These are phyloP conservation scores for Leucosporidium yakuticum DNA, from an alignment of 768 basidiomycete genomes.

Conservation along the genomic window DNA sequence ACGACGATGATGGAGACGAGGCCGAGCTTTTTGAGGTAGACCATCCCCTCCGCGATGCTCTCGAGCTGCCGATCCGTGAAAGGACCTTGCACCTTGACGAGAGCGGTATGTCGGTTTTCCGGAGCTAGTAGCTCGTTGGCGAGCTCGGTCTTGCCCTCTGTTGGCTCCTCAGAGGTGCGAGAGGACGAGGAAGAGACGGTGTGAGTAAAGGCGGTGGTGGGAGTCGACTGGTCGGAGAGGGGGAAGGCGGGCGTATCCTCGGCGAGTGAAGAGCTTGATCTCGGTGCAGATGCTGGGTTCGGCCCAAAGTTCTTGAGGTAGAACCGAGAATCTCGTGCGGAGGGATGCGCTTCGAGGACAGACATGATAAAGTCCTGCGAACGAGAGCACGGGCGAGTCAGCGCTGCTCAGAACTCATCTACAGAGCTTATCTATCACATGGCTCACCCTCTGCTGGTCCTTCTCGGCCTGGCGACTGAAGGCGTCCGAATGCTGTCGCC, in stretches of 20 bases:
- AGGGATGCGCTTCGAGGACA: slow-evolving; percentile 86
- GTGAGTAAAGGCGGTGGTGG: slow-evolving; percentile 36
- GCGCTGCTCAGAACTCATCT: neutral
- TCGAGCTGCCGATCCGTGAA: slow-evolving; percentile 89
- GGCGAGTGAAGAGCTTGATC: slow-evolving; percentile 9
- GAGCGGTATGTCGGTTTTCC: slow-evolving; percentile 73
- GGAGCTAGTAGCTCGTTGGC: slow-evolving; percentile 50
- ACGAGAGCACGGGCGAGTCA: too few relatives aligned
- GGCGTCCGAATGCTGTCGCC: neutral
- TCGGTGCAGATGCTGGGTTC: slow-evolving; percentile 48
- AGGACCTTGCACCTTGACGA: slow-evolving; percentile 95
- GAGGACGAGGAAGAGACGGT: slow-evolving; percentile 53
- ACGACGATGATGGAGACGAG: slow-evolving; percentile 92
- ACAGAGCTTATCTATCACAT: too few relatives aligned
- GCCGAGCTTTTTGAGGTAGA: slow-evolving; percentile 91
- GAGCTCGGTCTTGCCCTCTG: slow-evolving; percentile 10
- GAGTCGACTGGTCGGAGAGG: slow-evolving; percentile 41
- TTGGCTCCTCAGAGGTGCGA: slow-evolving; percentile 54
- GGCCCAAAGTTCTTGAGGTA: slow-evolving; percentile 88
- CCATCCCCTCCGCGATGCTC: slow-evolving; percentile 85
- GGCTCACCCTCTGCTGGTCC: slow-evolving; percentile 28
- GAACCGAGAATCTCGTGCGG: slow-evolving; percentile 77
- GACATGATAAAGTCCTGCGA: slow-evolving; percentile 93
- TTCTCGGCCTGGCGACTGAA: slow-evolving; percentile 16
- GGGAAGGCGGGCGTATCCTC: slow-evolving; percentile 38